Evolutionary conservation across 2,329 filamentous ascomycete species (phyloP).

Genomic region (Mariannaea sp.): DNA sequence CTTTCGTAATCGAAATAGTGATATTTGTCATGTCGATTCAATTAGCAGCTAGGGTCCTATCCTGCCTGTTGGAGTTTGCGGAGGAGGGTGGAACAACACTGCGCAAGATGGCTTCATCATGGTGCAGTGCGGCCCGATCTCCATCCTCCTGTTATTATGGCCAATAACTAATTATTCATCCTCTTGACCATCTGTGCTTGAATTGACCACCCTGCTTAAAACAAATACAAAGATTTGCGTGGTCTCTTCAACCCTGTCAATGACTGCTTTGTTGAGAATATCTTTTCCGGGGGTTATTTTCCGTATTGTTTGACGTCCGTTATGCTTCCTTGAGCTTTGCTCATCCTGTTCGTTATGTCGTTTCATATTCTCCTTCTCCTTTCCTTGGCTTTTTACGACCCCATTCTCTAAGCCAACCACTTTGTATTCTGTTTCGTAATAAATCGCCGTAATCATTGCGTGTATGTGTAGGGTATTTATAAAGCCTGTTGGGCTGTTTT

Average conservation of each 20-base stretch:
- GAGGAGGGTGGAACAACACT: slow-evolving; percentile 1
- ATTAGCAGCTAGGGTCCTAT: slow-evolving; percentile 5
- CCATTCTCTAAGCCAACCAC: neutral
- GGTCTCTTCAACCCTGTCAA: neutral
- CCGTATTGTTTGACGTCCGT: slow-evolving; percentile 1
- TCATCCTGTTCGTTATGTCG: slow-evolving; percentile 18
- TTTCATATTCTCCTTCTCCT: slow-evolving; percentile 1
- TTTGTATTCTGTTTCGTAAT: neutral
- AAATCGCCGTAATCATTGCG: neutral
- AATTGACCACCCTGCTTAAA: neutral
- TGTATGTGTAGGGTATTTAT: slow-evolving; percentile 9
- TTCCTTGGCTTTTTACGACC: neutral
- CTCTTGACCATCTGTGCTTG: neutral
- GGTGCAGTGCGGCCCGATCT: slow-evolving; percentile 1
- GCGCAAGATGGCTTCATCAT: slow-evolving; percentile 6
- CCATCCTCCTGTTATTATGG: neutral
- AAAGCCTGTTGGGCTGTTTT: neutral
- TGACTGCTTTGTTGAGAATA: neutral
- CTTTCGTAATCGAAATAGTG: no score
- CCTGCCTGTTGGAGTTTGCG: slow-evolving; percentile 5
- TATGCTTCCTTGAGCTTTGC: slow-evolving; percentile 6
- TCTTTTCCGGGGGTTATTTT: slow-evolving; percentile 7
- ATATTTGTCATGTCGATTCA: neutral
- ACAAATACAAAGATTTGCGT: neutral
- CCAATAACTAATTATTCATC: neutral